These are phyloP conservation scores for Mastigamoeba balamuthi DNA, from an alignment of 78 protist genomes.

Conservation along the genomic window DNA sequence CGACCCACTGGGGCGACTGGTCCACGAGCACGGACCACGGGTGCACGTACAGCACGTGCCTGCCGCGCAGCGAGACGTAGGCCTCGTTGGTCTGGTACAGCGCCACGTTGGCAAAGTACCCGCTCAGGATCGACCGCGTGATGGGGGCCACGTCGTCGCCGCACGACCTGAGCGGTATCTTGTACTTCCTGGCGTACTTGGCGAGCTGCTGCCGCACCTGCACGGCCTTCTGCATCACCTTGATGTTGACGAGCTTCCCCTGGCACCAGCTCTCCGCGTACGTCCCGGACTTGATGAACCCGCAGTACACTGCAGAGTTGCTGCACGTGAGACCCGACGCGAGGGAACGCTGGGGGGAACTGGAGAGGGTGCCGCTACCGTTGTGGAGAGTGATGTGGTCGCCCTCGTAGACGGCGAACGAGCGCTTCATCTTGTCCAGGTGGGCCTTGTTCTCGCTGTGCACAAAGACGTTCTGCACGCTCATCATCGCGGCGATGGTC, in stretches of 20 bases:
- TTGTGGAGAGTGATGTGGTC: constrained; percentile 78
- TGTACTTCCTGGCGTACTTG: constrained; percentile 18
- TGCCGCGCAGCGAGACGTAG: constrained; percentile 11
- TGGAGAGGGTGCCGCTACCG: neutral
- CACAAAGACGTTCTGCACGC: constrained; percentile 13
- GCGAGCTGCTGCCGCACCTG: constrained; percentile 39
- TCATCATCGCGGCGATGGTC: constrained; percentile 62
- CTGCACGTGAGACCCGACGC: too few species aligned
- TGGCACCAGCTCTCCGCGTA: constrained; percentile 33
- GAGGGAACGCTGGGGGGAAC: too few species aligned
- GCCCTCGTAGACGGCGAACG: constrained; percentile 57
- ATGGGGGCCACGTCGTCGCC: neutral
- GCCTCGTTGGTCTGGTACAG: constrained; percentile 13
- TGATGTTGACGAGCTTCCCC: constrained; percentile 6
- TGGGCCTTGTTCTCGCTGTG: neutral
- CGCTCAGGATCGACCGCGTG: constrained; percentile 35
- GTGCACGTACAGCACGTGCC: constrained; percentile 38
- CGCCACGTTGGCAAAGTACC: constrained; percentile 70
- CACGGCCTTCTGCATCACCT: constrained; percentile 13
- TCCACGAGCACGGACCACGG: constrained; percentile 55
- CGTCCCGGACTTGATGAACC: neutral
- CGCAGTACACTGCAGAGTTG: constrained; percentile 1
- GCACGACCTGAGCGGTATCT: neutral
- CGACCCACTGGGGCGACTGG: constrained; percentile 54
- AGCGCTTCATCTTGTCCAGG: neutral